phyloP scores from a whole-genome alignment of 2,329 filamentous ascomycete species.

The Fusarium neocosmosporiellum region DNA sequence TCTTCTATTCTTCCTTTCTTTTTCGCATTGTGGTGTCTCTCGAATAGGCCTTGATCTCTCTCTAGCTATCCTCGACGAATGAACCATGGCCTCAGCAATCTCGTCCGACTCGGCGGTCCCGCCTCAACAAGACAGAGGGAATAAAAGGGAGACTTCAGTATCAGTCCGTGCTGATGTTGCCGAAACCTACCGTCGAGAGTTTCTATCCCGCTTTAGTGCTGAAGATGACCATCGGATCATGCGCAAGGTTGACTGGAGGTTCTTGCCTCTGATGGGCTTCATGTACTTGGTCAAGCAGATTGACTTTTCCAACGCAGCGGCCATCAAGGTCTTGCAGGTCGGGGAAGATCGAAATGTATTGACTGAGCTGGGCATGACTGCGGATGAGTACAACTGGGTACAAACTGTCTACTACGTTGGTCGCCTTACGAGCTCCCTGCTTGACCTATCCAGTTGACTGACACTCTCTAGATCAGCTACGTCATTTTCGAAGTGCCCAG shows the following conservation, averaged over 20 bases:
- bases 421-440: conserved; percentile 24
- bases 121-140: not conserved
- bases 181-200: conserved; percentile 21
- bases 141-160: not conserved
- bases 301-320: conserved; percentile 54
- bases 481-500: conserved; percentile 55
- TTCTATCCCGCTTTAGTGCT: conserved; percentile 52
- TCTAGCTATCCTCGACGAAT: not conserved
- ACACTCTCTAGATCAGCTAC: conserved; percentile 52
- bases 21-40: not conserved
- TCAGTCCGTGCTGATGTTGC: not conserved
- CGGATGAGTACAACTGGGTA: conserved; percentile 18
- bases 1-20: not conserved
- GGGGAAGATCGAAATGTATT: conserved; percentile 34
- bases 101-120: not conserved
- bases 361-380: conserved; percentile 11
- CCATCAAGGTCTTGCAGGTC: conserved; percentile 56
- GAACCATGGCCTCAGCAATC: not conserved
- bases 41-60: not conserved
- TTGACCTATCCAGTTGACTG: conserved; percentile 19
- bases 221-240: conserved; percentile 53
- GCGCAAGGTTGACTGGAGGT: conserved; percentile 53
- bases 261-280: conserved; percentile 52
- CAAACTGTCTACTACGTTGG: conserved; percentile 5
- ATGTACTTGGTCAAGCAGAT: conserved; percentile 58